These are phyloP conservation scores for Xerocomus potaroensis DNA, from an alignment of 768 basidiomycete genomes.

Conservation along the genomic window DNA sequence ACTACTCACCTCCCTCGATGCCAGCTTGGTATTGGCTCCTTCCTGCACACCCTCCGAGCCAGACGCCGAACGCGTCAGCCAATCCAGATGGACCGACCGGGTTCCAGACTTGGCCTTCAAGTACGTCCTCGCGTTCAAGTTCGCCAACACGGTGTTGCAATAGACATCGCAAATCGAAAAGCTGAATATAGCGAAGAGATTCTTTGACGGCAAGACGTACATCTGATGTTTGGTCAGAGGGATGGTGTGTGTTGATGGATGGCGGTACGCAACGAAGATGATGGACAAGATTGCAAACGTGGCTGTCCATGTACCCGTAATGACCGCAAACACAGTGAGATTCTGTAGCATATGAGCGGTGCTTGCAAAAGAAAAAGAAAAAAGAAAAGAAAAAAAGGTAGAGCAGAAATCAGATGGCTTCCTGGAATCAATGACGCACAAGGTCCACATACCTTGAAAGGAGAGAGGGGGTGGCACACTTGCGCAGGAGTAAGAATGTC, in stretches of 20 bases:
- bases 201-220: background rate
- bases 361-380: no score
- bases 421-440: no score
- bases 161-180: conserved; percentile 1
- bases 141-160: conserved; percentile 3
- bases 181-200: background rate
- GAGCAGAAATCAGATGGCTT: background rate
- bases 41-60: no score
- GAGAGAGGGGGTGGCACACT: no score
- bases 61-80: no score
- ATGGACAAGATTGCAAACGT: background rate
- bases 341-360: background rate
- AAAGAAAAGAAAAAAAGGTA: no score
- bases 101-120: no score
- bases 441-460: no score
- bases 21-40: no score
- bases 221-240: background rate
- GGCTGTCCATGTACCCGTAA: background rate
- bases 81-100: no score
- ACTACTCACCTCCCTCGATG: no score
- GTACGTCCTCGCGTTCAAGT: conserved; percentile 4
- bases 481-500: background rate
- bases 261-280: background rate
- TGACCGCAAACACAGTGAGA: background rate
- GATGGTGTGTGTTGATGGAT: no score